Evolutionary conservation across 768 basidiomycete genomes (phyloP), one percentile per base, ranked within the genome.

Genomic region (Rhodosporidiobolus sp.): DNA sequence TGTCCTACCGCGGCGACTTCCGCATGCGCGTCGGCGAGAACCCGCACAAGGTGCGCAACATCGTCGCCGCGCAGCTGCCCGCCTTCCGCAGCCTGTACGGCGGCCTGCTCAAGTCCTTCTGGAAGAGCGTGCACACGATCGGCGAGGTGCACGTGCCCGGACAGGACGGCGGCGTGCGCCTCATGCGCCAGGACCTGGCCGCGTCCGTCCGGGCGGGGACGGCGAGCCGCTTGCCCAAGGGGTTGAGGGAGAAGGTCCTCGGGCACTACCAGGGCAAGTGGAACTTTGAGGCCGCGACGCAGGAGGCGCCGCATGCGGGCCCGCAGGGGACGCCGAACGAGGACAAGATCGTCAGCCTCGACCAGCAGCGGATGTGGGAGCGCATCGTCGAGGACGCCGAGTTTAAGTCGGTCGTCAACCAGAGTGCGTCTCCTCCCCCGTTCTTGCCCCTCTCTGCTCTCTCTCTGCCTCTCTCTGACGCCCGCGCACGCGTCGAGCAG

Each of bases 11-110:
- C 53, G 94, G 94, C 28, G 94, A 99, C 79, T 91, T 92, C 45
- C 87, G 96, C 56, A 99, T 99, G 96, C 76, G 75, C 16, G 78
- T 90, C 2, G 93, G 88, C 0, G 96, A 99, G 85, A 96, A 98
- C 82, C 88, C 94, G 38, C 85, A 87, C 72, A 99, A 99, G 83
- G 89, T 99, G n/a, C 83, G 83, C 58, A 98, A 97, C 81, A 97
- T 99, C 77, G 94, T 98, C 53, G 83, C 84, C 67, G 87, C 87
- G 62, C 92, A 96, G 82, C 84, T 85, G 26, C 85, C 85, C 26
- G 91, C 94, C 80, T 98, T 98, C 82, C 86, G 87, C 69, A 90
- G 90, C 79, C 83, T 98, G 69, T 98, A 98, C 83, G 87, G 88
- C 79, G 86, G 79, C 12, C 58, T 81, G 4, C 38, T 80, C 9